Evolutionary conservation across 331 rosid species (phyloP).

Genomic region (Cydonia oblonga): DNA sequence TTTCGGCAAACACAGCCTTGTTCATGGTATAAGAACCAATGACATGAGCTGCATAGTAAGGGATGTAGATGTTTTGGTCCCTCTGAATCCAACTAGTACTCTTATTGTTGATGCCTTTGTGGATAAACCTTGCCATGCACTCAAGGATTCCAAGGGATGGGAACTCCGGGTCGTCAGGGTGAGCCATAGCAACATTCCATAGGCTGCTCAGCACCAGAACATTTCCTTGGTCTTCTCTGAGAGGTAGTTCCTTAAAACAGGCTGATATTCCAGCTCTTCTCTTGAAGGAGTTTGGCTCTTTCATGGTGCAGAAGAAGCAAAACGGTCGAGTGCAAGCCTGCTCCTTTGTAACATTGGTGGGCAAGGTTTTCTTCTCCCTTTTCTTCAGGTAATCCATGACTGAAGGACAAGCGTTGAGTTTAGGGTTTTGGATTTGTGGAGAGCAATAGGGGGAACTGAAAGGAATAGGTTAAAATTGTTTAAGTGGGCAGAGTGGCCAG

Average conservation of each 20-base stretch:
- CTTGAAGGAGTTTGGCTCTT: conserved; percentile 33
- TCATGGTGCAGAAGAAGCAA: conserved; percentile 74
- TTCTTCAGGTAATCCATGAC: conserved; percentile 32
- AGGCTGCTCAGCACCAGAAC: conserved; percentile 56
- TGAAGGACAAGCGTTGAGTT: background rate
- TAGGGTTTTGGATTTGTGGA: conserved; percentile 10
- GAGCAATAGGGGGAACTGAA: background rate
- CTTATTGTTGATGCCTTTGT: conserved; percentile 28
- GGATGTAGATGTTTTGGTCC: conserved; percentile 69
- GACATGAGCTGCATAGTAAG: conserved; percentile 82
- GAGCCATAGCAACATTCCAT: conserved; percentile 72
- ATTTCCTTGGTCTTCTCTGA: conserved; percentile 29
- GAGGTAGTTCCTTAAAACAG: conserved; percentile 41
- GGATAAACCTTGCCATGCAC: conserved; percentile 64
- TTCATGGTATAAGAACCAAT: conserved; percentile 89
- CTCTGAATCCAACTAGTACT: conserved; percentile 37
- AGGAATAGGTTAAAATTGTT: background rate
- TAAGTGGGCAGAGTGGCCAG: background rate
- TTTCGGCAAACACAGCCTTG: conserved; percentile 46
- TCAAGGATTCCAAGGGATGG: conserved; percentile 73
- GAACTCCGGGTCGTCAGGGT: conserved; percentile 61
- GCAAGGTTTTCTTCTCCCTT: conserved; percentile 20
- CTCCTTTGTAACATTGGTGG: conserved; percentile 11
- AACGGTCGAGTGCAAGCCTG: conserved; percentile 21
- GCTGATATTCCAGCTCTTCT: conserved; percentile 31